A percentile compares a stretch with the other conserved stretches of the same genome.
Evolutionary conservation across 805 yeast species (phyloP).

Genomic region (Candida hungchunana): DNA sequence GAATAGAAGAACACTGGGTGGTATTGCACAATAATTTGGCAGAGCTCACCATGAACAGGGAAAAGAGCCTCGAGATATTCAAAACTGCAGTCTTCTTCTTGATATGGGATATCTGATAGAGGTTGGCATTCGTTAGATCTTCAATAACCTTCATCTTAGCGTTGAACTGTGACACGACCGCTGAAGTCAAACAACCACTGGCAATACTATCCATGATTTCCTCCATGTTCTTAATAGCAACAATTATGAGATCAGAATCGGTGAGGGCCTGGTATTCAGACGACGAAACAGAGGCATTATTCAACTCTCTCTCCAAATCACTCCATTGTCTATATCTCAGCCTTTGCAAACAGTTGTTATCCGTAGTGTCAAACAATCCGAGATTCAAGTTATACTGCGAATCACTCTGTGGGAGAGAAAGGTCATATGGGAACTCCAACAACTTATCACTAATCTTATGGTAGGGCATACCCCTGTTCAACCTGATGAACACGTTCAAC

Average conservation of each 20-base stretch:
- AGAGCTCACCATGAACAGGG: constrained; percentile 30
- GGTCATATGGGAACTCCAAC: constrained; percentile 28
- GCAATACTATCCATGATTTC: constrained; percentile 33
- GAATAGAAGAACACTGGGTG: constrained; percentile 29
- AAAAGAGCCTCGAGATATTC: constrained; percentile 31
- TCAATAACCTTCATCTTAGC: constrained; percentile 24
- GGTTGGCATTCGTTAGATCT: constrained; percentile 12
- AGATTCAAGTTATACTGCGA: constrained; percentile 19
- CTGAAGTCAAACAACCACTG: constrained; percentile 24
- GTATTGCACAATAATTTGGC: constrained; percentile 29
- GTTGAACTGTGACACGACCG: constrained; percentile 25
- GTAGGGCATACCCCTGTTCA: constrained; percentile 36
- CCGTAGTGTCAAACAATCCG: constrained; percentile 17
- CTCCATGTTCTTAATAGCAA: constrained; percentile 30
- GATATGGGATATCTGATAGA: constrained; percentile 25
- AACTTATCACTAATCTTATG: constrained; percentile 14
- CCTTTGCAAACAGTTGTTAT: constrained; percentile 10
- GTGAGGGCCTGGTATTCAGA: constrained; percentile 9
- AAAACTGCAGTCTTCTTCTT: constrained; percentile 30
- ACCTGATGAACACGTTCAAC: constrained; percentile 30
- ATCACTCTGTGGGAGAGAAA: constrained; percentile 33
- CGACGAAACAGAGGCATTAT: constrained; percentile 7
- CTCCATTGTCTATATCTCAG: constrained; percentile 18
- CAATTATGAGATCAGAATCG: constrained; percentile 29
- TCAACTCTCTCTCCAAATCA: constrained; percentile 16